A percentile compares a stretch with the other conserved stretches of the same genome.
Conservation (phyloP, 495 filamentous ascomycete genomes). For the Penicillium odoratum region DNA sequence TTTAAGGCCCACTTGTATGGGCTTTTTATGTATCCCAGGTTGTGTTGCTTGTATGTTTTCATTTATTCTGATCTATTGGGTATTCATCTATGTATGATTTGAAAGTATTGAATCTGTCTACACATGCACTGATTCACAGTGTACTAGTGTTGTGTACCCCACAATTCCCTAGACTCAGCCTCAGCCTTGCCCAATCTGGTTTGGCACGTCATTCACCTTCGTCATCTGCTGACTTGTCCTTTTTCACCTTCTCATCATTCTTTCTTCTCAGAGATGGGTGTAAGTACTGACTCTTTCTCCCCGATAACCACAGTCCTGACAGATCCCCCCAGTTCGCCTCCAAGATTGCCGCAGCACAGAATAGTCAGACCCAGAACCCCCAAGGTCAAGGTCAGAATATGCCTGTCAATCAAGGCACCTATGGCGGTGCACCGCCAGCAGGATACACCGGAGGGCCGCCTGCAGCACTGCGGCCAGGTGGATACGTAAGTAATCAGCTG, state of each 20-base stretch:
- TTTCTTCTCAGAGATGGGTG: constrained; percentile 31
- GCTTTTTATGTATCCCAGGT: too few species aligned
- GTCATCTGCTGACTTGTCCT: constrained; percentile 16
- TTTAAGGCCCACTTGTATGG: too few species aligned
- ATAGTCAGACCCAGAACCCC: constrained; percentile 15
- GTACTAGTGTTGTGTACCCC: constrained; percentile 7
- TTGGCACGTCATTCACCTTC: constrained; percentile 12
- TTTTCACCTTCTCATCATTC: constrained; percentile 4
- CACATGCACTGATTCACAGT: too few species aligned
- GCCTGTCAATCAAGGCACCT: constrained; percentile 27
- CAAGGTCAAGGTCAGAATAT: constrained; percentile 14
- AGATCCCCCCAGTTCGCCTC: constrained; percentile 40
- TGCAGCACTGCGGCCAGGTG: constrained; percentile 37
- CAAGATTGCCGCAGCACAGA: constrained; percentile 44
- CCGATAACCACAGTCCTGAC: not conserved
- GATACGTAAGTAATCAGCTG: constrained; percentile 39
- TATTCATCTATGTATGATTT: too few species aligned
- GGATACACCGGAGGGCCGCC: constrained; percentile 48
- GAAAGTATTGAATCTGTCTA: too few species aligned
- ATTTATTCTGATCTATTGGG: too few species aligned
- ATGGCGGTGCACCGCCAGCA: constrained; percentile 41
- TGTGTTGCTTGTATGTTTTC: too few species aligned
- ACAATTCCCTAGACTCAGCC: not conserved
- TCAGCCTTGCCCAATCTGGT: constrained; percentile 16
- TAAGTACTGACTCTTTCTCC: constrained; percentile 24